Evolutionary conservation across 768 basidiomycete genomes (phyloP).

Genomic region (Tricholomella constricta): DNA sequence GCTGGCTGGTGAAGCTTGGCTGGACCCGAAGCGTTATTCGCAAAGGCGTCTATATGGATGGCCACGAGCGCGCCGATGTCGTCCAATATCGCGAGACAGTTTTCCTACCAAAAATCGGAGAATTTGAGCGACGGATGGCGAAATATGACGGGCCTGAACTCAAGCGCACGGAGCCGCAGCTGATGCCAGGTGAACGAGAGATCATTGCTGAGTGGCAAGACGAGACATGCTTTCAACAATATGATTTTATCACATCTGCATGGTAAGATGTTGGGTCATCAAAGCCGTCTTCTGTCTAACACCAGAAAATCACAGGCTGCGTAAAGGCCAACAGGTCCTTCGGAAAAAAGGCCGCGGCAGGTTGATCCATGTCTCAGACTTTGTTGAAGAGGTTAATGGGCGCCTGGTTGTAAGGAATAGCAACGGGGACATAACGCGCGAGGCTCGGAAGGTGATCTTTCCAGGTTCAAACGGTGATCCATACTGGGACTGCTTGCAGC

Average conservation of each 20-base stretch:
- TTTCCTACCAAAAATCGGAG: slow-evolving; percentile 7
- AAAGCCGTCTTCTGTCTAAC: not conserved
- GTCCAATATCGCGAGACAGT: slow-evolving; percentile 14
- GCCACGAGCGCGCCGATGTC: slow-evolving; percentile 27
- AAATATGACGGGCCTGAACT: not conserved
- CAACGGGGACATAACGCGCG: slow-evolving; percentile 21
- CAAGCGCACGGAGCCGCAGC: not conserved
- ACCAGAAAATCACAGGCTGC: not conserved
- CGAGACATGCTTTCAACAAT: not conserved
- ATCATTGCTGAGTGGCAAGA: not conserved
- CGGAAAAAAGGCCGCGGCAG: slow-evolving; percentile 32
- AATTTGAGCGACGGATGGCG: slow-evolving; percentile 9
- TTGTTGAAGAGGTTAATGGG: slow-evolving; percentile 29
- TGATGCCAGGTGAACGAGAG: not conserved
- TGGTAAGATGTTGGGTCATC: not conserved
- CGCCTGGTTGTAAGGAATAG: slow-evolving; percentile 20
- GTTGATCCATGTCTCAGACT: slow-evolving; percentile 38
- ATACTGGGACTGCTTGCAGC: slow-evolving; percentile 36
- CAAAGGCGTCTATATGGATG: slow-evolving; percentile 28
- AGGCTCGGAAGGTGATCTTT: slow-evolving; percentile 34
- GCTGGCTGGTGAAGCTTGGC: slow-evolving; percentile 38
- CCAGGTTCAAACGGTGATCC: slow-evolving; percentile 31
- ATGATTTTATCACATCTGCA: not conserved
- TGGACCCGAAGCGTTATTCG: slow-evolving; percentile 8
- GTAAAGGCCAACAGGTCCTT: not conserved